A percentile compares a stretch with the other conserved stretches of the same genome.
Evolutionary conservation across 305 asterid species (phyloP).

Genomic region (Nicotiana rustica): DNA sequence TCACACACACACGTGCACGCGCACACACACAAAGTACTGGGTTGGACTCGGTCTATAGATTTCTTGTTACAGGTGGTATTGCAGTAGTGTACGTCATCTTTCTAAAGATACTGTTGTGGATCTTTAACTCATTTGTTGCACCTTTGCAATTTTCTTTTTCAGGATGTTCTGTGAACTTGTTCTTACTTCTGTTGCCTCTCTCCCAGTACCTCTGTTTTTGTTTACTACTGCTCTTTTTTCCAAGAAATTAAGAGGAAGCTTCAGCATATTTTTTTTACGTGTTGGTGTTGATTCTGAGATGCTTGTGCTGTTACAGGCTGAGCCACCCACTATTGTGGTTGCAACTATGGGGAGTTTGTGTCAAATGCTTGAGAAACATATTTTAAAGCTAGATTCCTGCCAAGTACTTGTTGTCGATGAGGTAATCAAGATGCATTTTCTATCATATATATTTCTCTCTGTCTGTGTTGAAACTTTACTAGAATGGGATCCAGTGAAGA

Average conservation of each 20-base stretch:
- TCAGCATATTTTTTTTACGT: neutral
- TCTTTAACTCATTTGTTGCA: neutral
- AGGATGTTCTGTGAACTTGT: slow-evolving; percentile 23
- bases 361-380: slow-evolving; percentile 83
- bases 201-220: slow-evolving; percentile 14
- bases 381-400: slow-evolving; percentile 73
- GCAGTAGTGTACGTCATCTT: neutral
- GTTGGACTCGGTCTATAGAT: neutral
- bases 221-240: slow-evolving; percentile 8
- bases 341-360: slow-evolving; percentile 88
- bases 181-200: slow-evolving; percentile 19
- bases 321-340: slow-evolving; percentile 84
- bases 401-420: slow-evolving; percentile 91
- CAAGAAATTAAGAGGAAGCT: slow-evolving; percentile 15
- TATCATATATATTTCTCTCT: slow-evolving; percentile 9
- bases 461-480: neutral
- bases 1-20: neutral
- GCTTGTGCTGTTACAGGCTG: slow-evolving; percentile 61
- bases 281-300: slow-evolving; percentile 33
- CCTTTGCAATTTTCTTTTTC: neutral
- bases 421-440: slow-evolving; percentile 54
- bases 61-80: neutral
- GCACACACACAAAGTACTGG: neutral
- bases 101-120: slow-evolving; percentile 7
- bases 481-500: neutral